These are phyloP conservation scores for Beauveria medogensis DNA, from an alignment of 2,329 filamentous ascomycete species.

Conservation along the genomic window DNA sequence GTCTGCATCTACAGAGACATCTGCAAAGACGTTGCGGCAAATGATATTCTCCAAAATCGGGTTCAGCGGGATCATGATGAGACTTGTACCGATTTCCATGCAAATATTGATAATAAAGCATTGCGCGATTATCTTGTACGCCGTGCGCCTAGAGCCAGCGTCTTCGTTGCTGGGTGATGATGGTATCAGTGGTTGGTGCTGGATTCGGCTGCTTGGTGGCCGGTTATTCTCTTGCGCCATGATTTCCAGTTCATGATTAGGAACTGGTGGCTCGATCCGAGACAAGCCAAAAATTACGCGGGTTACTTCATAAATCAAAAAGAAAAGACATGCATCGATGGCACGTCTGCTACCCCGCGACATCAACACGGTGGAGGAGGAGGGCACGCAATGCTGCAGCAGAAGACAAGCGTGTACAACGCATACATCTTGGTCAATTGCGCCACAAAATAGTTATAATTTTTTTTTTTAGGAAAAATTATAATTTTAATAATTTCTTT, in stretches of 20 bases:
- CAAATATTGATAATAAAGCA: neutral
- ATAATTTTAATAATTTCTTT: too few relatives aligned
- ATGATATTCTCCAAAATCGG: constrained; percentile 1
- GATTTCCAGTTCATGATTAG: neutral
- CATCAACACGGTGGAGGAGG: too few relatives aligned
- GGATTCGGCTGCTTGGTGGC: neutral
- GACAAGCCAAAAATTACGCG: too few relatives aligned
- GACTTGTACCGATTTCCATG: neutral
- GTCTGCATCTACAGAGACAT: neutral
- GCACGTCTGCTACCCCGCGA: neutral
- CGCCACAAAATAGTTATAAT: too few relatives aligned
- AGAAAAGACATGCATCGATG: neutral
- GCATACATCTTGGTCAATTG: neutral
- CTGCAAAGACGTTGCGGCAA: neutral
- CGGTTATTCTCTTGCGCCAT: neutral
- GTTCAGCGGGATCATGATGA: neutral
- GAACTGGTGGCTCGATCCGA: too few relatives aligned
- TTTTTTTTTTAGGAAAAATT: too few relatives aligned
- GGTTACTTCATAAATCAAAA: too few relatives aligned
- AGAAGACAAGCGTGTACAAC: neutral
- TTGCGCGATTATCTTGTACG: neutral
- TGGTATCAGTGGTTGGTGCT: neutral
- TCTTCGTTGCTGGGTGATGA: neutral
- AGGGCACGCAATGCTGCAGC: neutral
- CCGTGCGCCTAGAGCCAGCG: neutral